A percentile compares a stretch with the other conserved stretches of the same genome.
These are phyloP conservation scores for Quercus mongolica DNA, from an alignment of 306 rosid genomes.

Conservation along the genomic window DNA sequence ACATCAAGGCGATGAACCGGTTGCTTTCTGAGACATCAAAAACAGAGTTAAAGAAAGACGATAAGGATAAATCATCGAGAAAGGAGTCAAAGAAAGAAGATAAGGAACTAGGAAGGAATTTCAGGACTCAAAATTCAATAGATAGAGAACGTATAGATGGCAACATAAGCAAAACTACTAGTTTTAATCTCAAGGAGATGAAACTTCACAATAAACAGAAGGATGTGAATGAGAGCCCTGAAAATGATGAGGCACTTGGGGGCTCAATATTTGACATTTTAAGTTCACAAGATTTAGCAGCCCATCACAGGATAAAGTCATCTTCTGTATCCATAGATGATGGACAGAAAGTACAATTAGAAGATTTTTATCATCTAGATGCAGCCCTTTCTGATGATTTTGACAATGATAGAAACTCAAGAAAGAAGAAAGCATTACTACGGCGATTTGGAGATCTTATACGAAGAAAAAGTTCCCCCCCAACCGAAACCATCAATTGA, in stretches of 20 bases:
- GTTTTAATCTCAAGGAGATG: slow-evolving; percentile 34
- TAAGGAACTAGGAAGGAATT: not conserved
- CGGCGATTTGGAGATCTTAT: slow-evolving; percentile 84
- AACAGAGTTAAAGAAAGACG: slow-evolving; percentile 36
- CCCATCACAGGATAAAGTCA: slow-evolving; percentile 21
- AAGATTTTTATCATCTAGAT: slow-evolving; percentile 44
- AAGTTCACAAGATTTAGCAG: slow-evolving; percentile 38
- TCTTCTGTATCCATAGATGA: slow-evolving; percentile 21
- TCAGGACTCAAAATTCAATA: not conserved
- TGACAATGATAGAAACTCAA: slow-evolving; percentile 47
- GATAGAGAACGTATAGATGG: slow-evolving; percentile 26
- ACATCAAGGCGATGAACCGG: slow-evolving; percentile 59
- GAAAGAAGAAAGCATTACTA: slow-evolving; percentile 72
- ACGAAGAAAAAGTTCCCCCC: slow-evolving; percentile 40
- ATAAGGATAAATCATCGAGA: slow-evolving; percentile 21
- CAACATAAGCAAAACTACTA: not conserved
- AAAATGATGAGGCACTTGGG: slow-evolving; percentile 40
- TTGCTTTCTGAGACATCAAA: slow-evolving; percentile 46
- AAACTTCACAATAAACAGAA: slow-evolving; percentile 36
- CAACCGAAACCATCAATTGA: slow-evolving; percentile 39
- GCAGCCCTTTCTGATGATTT: slow-evolving; percentile 42
- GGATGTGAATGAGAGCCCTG: slow-evolving; percentile 26
- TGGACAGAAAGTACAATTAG: slow-evolving; percentile 34
- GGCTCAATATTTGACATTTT: slow-evolving; percentile 62
- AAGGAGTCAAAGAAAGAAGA: slow-evolving; percentile 32